Conservation (phyloP, 1,284 basidiomycete species). For the Albatrellus sp. region DNA sequence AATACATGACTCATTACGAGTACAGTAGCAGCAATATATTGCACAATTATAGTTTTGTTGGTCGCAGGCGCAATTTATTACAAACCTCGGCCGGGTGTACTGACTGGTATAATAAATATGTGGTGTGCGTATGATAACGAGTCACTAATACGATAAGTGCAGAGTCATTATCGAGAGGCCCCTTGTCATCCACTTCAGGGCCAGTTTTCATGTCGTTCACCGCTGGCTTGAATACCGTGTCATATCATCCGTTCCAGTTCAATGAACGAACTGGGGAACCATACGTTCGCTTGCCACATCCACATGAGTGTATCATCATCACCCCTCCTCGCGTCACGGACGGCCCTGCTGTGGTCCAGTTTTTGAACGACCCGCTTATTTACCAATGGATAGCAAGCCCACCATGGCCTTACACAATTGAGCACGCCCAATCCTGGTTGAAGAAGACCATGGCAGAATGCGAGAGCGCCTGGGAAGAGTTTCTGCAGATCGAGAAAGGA, state of each 20-base stretch:
- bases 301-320: slow-evolving; percentile 40
- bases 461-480: slow-evolving; percentile 25
- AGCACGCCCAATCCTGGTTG: slow-evolving; percentile 26
- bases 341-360: slow-evolving; percentile 19
- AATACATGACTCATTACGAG: too few relatives aligned
- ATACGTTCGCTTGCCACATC: slow-evolving; percentile 35
- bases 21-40: too few relatives aligned
- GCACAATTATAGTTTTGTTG: too few relatives aligned
- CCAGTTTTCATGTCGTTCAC: not conserved
- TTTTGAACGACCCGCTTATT: slow-evolving; percentile 40
- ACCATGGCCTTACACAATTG: slow-evolving; percentile 38
- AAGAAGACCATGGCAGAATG: slow-evolving; percentile 13
- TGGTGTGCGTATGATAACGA: too few relatives aligned
- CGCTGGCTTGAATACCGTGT: too few relatives aligned
- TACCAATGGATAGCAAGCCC: slow-evolving; percentile 30
- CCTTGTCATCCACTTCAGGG: slow-evolving; percentile 7
- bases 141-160: too few relatives aligned
- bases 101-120: too few relatives aligned
- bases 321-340: slow-evolving; percentile 44
- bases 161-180: too few relatives aligned
- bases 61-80: too few relatives aligned
- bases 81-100: too few relatives aligned
- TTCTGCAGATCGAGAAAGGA: slow-evolving; percentile 16
- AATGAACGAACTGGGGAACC: slow-evolving; percentile 34
- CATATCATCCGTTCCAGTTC: slow-evolving; percentile 27